A percentile compares a stretch with the other conserved stretches of the same genome.
Evolutionary conservation across 345 rosid species (phyloP).

Genomic region (Pistacia integerrima): DNA sequence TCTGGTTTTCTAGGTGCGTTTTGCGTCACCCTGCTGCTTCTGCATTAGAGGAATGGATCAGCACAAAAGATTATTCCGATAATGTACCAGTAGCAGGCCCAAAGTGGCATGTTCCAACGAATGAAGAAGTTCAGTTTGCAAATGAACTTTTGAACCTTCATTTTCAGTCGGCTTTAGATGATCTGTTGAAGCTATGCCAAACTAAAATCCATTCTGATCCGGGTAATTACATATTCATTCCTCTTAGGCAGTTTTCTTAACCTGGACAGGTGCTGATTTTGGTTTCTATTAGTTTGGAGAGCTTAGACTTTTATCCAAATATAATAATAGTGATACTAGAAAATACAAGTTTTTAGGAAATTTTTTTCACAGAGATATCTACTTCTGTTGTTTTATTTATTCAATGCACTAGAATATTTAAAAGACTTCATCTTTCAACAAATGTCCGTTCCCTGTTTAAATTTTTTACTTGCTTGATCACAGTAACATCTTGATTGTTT

Average conservation of each 20-base stretch:
- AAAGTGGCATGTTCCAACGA: constrained; percentile 87
- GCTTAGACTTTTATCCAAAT: not conserved
- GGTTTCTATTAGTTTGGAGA: constrained; percentile 1
- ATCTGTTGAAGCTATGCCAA: constrained; percentile 80
- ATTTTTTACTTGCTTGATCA: not conserved
- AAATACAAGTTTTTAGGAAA: constrained; percentile 1
- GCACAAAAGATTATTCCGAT: constrained; percentile 74
- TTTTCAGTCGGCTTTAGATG: constrained; percentile 85
- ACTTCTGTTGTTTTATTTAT: constrained; percentile 1
- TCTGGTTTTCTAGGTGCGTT: constrained; percentile 59
- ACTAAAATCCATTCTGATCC: constrained; percentile 76
- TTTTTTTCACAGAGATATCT: not conserved
- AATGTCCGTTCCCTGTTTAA: not conserved
- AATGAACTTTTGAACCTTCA: constrained; percentile 88
- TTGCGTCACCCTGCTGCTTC: constrained; percentile 76
- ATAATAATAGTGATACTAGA: not conserved
- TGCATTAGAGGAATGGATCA: constrained; percentile 88
- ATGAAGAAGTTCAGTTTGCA: constrained; percentile 91
- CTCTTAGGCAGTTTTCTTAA: not conserved
- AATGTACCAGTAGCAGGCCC: constrained; percentile 54
- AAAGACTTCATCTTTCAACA: not conserved
- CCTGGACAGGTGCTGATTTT: not conserved
- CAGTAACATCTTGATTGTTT: not conserved
- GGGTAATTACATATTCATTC: constrained; percentile 46
- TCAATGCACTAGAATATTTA: not conserved